phyloP scores from a whole-genome alignment of 495 filamentous ascomycete species.

The Terfezia claveryi region DNA sequence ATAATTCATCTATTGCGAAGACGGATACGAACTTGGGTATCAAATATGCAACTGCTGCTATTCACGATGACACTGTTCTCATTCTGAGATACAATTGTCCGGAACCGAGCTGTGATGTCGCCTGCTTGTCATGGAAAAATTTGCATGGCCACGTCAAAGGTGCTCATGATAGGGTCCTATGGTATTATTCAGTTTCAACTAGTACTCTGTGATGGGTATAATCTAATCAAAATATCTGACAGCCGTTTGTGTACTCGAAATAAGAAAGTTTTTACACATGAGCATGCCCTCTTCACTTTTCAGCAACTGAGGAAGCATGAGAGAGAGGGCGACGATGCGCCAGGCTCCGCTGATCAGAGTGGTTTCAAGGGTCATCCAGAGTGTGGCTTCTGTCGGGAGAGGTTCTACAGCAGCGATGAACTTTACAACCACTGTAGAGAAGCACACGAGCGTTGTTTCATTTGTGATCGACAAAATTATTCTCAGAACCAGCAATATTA shows the following conservation, averaged over 20 bases:
- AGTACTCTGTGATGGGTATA: not conserved
- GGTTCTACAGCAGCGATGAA: constrained; percentile 94
- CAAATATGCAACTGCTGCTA: constrained; percentile 63
- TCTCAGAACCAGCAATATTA: constrained; percentile 69
- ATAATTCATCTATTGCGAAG: constrained; percentile 43
- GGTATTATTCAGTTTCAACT: constrained; percentile 24
- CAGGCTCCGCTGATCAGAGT: constrained; percentile 75
- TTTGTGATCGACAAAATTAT: constrained; percentile 59
- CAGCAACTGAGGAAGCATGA: constrained; percentile 69
- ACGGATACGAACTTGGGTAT: constrained; percentile 72
- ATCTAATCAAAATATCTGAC: not conserved
- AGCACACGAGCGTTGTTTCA: constrained; percentile 81
- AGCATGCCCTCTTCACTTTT: constrained; percentile 81
- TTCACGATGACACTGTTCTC: constrained; percentile 66
- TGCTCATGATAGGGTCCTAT: constrained; percentile 73
- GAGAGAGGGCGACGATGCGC: constrained; percentile 72
- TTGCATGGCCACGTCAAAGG: constrained; percentile 72
- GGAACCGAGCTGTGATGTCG: constrained; percentile 60
- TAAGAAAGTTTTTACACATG: constrained; percentile 96
- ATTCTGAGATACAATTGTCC: constrained; percentile 93
- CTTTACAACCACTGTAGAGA: constrained; percentile 78
- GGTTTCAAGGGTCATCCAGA: constrained; percentile 93
- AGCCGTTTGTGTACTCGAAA: constrained; percentile 77
- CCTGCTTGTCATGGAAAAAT: constrained; percentile 80
- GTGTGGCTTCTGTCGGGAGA: constrained; percentile 72